Evolutionary conservation across 2,329 filamentous ascomycete species (phyloP), one percentile per base, ranked within the genome.

Genomic region (Truncatella angustata): DNA sequence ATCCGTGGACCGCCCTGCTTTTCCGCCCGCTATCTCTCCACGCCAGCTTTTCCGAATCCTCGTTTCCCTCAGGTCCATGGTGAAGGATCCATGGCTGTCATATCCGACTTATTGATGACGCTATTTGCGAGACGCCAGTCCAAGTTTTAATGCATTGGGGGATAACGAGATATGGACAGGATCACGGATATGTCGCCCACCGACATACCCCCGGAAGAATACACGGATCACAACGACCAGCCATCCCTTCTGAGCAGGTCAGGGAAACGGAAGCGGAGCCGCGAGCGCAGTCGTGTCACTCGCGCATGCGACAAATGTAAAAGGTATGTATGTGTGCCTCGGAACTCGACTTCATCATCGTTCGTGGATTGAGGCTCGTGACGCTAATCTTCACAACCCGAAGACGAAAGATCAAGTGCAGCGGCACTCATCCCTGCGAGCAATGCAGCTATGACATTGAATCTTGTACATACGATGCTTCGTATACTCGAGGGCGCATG

Each of bases 281-380:
- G 40, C 24, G 71, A 73, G 46, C 61, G 73, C 16, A 66, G 67
- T 20, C 68, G 73, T 47, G 75, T 76, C 46, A 77, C 71, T 52
- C 67, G 75, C 24, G 75, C 75, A 16, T 77, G 75, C 58, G 74
- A 77, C 61, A 64, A 69, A 50, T 78, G 74, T 62, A 77, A 77
- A 61, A 73, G 67, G 74, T 76, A 59, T 62, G 66, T 58, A 7
- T 62, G 66, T 58, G 9, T 2, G 12, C 28, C 28, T 32, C 28
- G 28, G 16, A 10, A 18, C 39, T 35, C 35, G 16, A 11, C 12
- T 10, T 24, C 7, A 40, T 9, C 11, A 21, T 35, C 7, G 32
- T 14, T 40, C 24, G 4, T 24, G 5, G 6, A 23, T 26, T 23
- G 21, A 12, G 11, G 40, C 6, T 5, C 16, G 14, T 2, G 9